Conservation (phyloP, 148 eudicot genomes). For the Amaranthus hypochondriacus region DNA sequence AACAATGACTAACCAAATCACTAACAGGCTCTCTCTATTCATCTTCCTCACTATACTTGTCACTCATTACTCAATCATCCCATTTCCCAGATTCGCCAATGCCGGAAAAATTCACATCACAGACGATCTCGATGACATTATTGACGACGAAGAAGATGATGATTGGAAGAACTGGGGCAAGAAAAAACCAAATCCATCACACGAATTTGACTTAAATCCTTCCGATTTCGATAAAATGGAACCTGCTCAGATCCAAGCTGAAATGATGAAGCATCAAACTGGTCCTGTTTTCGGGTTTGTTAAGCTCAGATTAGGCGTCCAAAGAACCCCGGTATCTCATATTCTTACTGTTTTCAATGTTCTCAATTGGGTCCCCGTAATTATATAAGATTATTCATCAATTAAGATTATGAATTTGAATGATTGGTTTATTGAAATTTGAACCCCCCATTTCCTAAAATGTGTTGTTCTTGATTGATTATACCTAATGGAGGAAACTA, state of each 20-base stretch:
- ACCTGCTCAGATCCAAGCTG: conserved; percentile 44
- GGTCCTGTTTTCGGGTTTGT: conserved; percentile 79
- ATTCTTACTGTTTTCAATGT: not conserved
- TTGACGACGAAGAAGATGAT: conserved; percentile 89
- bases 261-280: conserved; percentile 51
- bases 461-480: not conserved
- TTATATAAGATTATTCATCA: not conserved
- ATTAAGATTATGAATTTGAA: not conserved
- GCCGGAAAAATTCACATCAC: conserved; percentile 65
- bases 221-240: conserved; percentile 55
- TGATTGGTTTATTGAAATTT: no score
- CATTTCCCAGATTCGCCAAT: conserved; percentile 25
- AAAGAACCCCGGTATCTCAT: conserved; percentile 47
- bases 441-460: no score
- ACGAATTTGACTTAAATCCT: conserved; percentile 49
- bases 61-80: conserved; percentile 8
- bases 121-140: conserved; percentile 79
- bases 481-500: no score
- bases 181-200: conserved; percentile 30
- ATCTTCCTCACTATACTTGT: conserved; percentile 33
- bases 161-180: conserved; percentile 81
- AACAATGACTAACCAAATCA: conserved; percentile 31
- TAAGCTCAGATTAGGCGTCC: conserved; percentile 61
- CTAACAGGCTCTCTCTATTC: conserved; percentile 13
- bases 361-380: not conserved